A percentile compares a stretch with the other conserved stretches of the same genome.
Conservation (phyloP, 148 eudicot species). For the Persicaria maculosa region DNA sequence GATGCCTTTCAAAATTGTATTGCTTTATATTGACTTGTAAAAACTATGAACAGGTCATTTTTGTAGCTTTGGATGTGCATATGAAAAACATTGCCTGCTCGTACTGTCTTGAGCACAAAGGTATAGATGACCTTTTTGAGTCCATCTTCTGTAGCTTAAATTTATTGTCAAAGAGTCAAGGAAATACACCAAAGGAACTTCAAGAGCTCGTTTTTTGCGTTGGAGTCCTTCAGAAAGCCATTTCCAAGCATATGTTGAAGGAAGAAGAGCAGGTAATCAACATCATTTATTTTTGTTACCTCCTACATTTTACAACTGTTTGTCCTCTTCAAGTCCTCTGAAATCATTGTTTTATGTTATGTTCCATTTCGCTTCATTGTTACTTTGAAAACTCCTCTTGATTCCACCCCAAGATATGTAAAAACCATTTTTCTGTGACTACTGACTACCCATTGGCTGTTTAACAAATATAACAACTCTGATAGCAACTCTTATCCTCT, state of each 20-base stretch:
- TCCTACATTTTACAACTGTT: not conserved
- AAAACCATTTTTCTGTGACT: not conserved
- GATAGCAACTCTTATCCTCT: not conserved
- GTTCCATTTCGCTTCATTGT: too few relatives aligned
- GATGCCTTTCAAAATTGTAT: not conserved
- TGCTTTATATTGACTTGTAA: not conserved
- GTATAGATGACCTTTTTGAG: constrained; percentile 51
- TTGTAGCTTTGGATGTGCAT: constrained; percentile 54
- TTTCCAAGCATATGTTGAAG: constrained; percentile 76
- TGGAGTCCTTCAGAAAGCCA: constrained; percentile 41
- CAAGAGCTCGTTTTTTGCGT: constrained; percentile 53
- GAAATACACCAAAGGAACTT: constrained; percentile 24
- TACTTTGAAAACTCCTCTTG: too few relatives aligned
- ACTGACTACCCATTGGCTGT: not conserved
- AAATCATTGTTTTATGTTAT: too few relatives aligned
- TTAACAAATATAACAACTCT: not conserved
- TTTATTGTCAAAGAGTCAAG: constrained; percentile 31
- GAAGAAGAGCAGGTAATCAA: constrained; percentile 81
- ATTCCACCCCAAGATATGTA: not conserved
- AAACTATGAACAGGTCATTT: constrained; percentile 52
- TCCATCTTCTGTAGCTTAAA: constrained; percentile 46
- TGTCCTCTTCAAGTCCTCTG: not conserved
- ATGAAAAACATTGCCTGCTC: constrained; percentile 56
- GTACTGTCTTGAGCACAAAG: constrained; percentile 65
- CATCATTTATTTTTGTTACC: not conserved